Base-by-base conservation (phyloP, 495 filamentous ascomycete genomes). In the Pyronema domesticum region DNA sequence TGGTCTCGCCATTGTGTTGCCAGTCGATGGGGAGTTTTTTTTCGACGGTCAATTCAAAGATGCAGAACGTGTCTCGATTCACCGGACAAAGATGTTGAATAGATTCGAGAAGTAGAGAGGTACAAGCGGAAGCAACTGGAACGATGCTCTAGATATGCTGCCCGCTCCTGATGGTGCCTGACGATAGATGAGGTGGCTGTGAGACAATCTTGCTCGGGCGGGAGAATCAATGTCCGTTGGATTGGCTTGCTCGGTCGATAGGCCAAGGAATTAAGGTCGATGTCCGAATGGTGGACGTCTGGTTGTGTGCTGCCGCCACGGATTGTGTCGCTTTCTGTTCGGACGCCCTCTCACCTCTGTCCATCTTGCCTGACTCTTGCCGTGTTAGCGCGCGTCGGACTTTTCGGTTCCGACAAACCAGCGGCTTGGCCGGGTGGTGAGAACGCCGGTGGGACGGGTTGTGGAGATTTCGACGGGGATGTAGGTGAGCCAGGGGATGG, bases 1-100 rank as follows among this genome's bases (percentile, higher is more conserved):
- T n/a, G 50, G 50, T 53, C 50, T 53, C 8, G 50, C 37, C 50
- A 53, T 30, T 30, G 23, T 53, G 15, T 53, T 53, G 39, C 11
- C 39, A 42, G 39, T 42, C 39, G 11, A 13, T 17, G 7, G 39
- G 11, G 39, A 7, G 3, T 1, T 17, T 42, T 42, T 42, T 13
- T 42, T 13, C 6, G 39, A 17, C 39, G 39, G 7, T 42, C 39
- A 17, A 17, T 42, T 42, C 11, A 13, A 13, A 42, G 39, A 13
- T 13, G 11, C 6, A 13, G 39, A 42, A 42, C 11, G 11, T 17
- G 39, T 13, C 11, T 17, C 3, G 39, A 42, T 42, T 17, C 11
- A 42, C 39, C 11, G 39, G 39, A 13, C 11, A 42, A 13, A 42
- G 15, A 42, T 42, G 39, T 42, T 13, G 39, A 17, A 42, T 17